These are phyloP conservation scores for Telopea speciosissima DNA, from an alignment of 177 flowering plant species.

Conservation along the genomic window DNA sequence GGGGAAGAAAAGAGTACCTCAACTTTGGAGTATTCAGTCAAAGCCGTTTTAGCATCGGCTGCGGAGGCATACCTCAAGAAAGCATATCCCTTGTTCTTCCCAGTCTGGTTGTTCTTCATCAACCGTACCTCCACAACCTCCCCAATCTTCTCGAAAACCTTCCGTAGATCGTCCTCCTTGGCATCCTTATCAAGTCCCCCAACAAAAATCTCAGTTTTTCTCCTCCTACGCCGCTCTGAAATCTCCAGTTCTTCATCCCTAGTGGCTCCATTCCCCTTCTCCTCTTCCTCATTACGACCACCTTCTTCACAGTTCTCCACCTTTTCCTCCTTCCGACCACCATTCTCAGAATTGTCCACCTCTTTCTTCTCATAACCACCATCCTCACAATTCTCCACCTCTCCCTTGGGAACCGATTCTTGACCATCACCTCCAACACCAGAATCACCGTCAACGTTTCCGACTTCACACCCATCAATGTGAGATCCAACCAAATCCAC, in stretches of 20 bases:
- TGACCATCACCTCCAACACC: background rate
- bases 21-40: slow-evolving; percentile 23
- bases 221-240: slow-evolving; percentile 29
- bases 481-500: slow-evolving; percentile 6
- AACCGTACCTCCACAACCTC: slow-evolving; percentile 30
- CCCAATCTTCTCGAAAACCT: slow-evolving; percentile 32
- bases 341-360: background rate
- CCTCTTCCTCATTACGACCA: slow-evolving; percentile 1
- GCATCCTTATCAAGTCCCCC: slow-evolving; percentile 40
- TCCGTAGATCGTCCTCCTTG: slow-evolving; percentile 37
- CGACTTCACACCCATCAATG: background rate
- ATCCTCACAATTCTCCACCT: slow-evolving; percentile 5
- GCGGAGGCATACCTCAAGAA: slow-evolving; percentile 33
- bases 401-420: slow-evolving; percentile 3
- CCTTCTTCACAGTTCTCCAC: background rate
- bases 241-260: slow-evolving; percentile 27
- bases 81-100: slow-evolving; percentile 40
- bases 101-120: slow-evolving; percentile 24
- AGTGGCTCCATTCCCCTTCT: slow-evolving; percentile 5
- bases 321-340: background rate
- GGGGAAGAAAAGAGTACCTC: slow-evolving; percentile 22
- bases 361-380: slow-evolving; percentile 2
- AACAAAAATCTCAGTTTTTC: slow-evolving; percentile 32
- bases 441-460: background rate
- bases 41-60: slow-evolving; percentile 33